Conservation (phyloP, 2,329 filamentous ascomycete genomes). For the Endoconidiophora polonica region DNA sequence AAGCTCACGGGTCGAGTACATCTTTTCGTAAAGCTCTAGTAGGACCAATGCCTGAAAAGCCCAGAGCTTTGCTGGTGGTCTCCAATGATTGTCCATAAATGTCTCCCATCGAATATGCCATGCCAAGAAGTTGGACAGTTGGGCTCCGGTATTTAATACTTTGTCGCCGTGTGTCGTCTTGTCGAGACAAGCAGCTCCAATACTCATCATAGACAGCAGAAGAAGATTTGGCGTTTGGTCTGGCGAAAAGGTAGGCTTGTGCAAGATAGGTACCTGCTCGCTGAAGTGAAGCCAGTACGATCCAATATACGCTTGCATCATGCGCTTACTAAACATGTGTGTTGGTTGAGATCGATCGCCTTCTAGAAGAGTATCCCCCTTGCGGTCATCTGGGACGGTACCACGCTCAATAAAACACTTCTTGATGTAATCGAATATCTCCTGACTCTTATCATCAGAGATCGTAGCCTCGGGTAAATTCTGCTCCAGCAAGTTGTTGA, state of each 20-base stretch:
- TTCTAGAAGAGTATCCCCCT: slow-evolving; percentile 30
- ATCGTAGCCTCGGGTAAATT: slow-evolving; percentile 63
- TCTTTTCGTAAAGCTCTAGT: slow-evolving; percentile 90
- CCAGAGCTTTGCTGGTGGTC: slow-evolving; percentile 88
- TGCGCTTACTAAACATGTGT: slow-evolving; percentile 64
- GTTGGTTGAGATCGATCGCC: slow-evolving; percentile 53
- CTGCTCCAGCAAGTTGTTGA: slow-evolving; percentile 69
- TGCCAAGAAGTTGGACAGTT: slow-evolving; percentile 76
- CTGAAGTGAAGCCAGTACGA: slow-evolving; percentile 95
- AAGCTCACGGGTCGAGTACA: slow-evolving; percentile 81
- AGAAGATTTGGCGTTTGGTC: slow-evolving; percentile 74
- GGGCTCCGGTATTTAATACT: slow-evolving; percentile 58
- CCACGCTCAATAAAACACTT: slow-evolving; percentile 67
- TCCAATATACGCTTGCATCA: slow-evolving; percentile 89
- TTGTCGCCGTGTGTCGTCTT: slow-evolving; percentile 58
- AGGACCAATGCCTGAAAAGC: slow-evolving; percentile 82
- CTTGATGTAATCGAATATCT: slow-evolving; percentile 67
- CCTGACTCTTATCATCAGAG: slow-evolving; percentile 73
- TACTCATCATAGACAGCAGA: slow-evolving; percentile 75
- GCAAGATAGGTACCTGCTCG: slow-evolving; percentile 82
- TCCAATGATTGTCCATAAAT: slow-evolving; percentile 79
- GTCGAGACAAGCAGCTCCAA: slow-evolving; percentile 80
- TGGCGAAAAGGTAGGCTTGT: slow-evolving; percentile 83
- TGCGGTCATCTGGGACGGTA: slow-evolving; percentile 29
- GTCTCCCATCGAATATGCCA: slow-evolving; percentile 94